Base-by-base conservation (phyloP, 2,329 filamentous ascomycete genomes). In the Aspergillus tanneri region DNA sequence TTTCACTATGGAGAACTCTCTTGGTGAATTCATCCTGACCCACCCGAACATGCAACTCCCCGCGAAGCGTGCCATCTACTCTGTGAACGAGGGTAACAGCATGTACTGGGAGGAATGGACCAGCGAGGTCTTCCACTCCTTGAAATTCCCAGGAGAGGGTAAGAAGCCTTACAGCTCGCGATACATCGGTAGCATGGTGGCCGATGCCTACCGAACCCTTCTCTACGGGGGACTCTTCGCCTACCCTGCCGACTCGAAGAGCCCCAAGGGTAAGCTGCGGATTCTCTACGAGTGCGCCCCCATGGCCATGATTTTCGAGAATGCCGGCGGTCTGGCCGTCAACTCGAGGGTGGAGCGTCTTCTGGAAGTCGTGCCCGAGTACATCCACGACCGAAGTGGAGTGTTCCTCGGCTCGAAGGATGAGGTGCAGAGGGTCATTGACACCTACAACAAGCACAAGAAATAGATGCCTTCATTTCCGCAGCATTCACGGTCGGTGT, bases 251-350 rank as follows among this genome's bases (percentile, higher is more conserved):
- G 93, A 99, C 68, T 95, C 91, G 79, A 97, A 99, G 85, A 95
- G 87, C 66, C 90, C 91, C 56, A 99, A 97, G 83, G 93, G 93
- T 60, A 99, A 99, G 79, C 81, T 99, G 59, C 83, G 93, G 57
- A 99, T 99, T 59, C 71, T 99, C 62, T 99, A 99, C 74, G 93
- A 99, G 77, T 99, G 93, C 69, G 93, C 93, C 11, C 93, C 93
- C 30, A 99, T 99, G 93, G 93, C 93, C 19, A 88, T 97, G 86
- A 83, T 99, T 5, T 97, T 99, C 71, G 93, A 99, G 75, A 96
- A 99, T 74, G 93, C 93, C 62, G 93, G 93, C 61, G 93, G 93
- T 52, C 85, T 95, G 72, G 93, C 93, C 14, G 77, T 99, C 46
- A 86, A 97, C 74, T 91, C 88, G 74, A 85, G 88, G 48, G 96